Percentiles rank a stretch among this genome's conserved stretches.
These are phyloP conservation scores for Dendrobium huoshanense DNA, from an alignment of 106 monocot genomes.

Conservation along the genomic window DNA sequence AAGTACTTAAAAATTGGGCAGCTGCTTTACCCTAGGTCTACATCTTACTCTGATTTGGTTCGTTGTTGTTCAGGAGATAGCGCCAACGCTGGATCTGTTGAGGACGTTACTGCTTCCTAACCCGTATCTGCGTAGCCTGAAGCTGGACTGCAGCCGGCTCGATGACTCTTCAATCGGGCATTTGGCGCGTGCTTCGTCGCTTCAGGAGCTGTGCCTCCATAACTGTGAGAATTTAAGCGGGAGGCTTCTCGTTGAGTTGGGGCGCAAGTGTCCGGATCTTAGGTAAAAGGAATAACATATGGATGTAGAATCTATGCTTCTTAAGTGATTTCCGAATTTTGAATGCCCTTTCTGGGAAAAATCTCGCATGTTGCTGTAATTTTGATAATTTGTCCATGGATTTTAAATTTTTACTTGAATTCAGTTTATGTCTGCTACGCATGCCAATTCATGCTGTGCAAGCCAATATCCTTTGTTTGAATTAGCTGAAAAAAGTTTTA, in stretches of 20 bases:
- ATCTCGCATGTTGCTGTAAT: too few species aligned
- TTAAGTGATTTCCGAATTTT: background rate
- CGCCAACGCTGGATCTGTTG: slow-evolving; percentile 57
- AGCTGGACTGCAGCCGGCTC: slow-evolving; percentile 71
- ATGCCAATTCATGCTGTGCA: background rate
- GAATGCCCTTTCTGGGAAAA: background rate
- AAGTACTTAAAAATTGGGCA: background rate
- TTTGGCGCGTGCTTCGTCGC: slow-evolving; percentile 38
- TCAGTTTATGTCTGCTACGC: background rate
- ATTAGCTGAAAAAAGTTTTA: background rate
- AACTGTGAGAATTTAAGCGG: slow-evolving; percentile 76
- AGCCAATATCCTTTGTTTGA: background rate
- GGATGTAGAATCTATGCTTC: background rate
- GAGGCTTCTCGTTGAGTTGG: slow-evolving; percentile 50
- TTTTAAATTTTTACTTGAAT: background rate
- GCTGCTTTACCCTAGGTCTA: background rate
- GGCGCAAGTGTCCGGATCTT: slow-evolving; percentile 53
- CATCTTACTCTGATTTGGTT: background rate
- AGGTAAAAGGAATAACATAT: slow-evolving; percentile 35
- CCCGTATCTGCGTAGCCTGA: slow-evolving; percentile 54
- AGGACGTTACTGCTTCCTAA: slow-evolving; percentile 64
- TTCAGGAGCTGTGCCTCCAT: slow-evolving; percentile 59
- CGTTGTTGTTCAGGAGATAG: slow-evolving; percentile 52
- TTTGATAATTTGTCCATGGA: background rate
- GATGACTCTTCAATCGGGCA: slow-evolving; percentile 43